A percentile compares a stretch with the other conserved stretches of the same genome.
Evolutionary conservation across 495 filamentous ascomycete species (phyloP).

Genomic region (Parmelia sp.): DNA sequence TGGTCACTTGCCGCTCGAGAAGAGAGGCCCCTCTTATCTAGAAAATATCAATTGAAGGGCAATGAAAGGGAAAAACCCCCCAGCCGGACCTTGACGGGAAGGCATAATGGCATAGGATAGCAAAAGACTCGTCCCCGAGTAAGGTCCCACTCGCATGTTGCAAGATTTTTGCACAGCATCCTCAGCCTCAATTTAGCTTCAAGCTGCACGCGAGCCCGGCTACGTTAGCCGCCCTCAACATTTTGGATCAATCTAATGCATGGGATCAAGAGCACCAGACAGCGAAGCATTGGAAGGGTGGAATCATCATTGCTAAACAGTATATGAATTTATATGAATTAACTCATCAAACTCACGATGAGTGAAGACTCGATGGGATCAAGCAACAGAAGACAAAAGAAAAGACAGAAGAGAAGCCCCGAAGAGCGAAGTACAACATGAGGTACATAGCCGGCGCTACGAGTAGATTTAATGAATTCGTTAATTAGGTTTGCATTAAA

Average conservation of each 20-base stretch:
- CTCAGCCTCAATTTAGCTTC: background rate
- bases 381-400: too few relatives aligned
- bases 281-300: background rate
- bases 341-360: too few relatives aligned
- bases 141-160: background rate
- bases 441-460: too few relatives aligned
- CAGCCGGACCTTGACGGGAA: background rate
- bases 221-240: background rate
- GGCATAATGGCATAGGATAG: background rate
- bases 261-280: background rate
- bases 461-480: too few relatives aligned
- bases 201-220: background rate
- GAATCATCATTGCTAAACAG: background rate
- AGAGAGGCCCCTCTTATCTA: background rate
- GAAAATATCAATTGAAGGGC: background rate
- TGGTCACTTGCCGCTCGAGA: background rate
- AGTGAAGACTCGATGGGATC: too few relatives aligned
- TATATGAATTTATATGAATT: background rate
- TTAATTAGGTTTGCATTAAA: too few relatives aligned
- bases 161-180: background rate
- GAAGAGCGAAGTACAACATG: too few relatives aligned
- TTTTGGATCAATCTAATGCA: background rate
- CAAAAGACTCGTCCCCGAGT: background rate
- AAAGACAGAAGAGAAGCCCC: too few relatives aligned
- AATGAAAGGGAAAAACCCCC: background rate